Evolutionary conservation across 2,329 filamentous ascomycete species (phyloP), one percentile per base, ranked within the genome.

Genomic region (Cladosporium velox): DNA sequence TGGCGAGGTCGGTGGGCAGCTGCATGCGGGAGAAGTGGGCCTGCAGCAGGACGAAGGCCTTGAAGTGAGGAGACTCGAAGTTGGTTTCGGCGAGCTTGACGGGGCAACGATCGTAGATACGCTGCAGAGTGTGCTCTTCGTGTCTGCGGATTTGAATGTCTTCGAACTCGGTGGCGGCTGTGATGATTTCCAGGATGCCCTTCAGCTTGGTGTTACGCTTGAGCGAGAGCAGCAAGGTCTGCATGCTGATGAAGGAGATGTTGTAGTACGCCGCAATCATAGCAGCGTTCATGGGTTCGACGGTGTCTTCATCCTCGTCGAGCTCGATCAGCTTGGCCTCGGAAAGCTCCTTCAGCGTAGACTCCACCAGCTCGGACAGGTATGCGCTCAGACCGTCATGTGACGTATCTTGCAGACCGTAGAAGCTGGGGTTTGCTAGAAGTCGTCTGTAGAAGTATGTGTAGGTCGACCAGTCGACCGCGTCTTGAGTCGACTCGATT

Each of bases 231-330:
- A 99, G 84, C 84, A 99, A 94, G 0, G 95, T 99, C 81, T 99
- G 94, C 93, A 99, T 99, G 2, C 95, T 99, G 78, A 97, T 91
- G 81, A 97, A 98, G 6, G 94, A 97, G 75, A 99, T 97, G 79
- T 97, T 98, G 85, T 99, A 99, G 84, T 99, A 98, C 1, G 95
- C 93, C 11, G 92, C 93, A 75, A 99, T 98, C 91, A 97, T 97
- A 71, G 95, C 95, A 2, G 94, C 91, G 78, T 99, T 98, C 73
- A 97, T 87, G 15, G 95, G 93, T 21, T 91, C 87, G 54, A 98
- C 90, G 0, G 89, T 89, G 73, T 96, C 94, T 75, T 98, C 82
- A 4, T 84, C 94, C 59, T 96, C 93, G 70, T 98, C 94, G 59
- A 97, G 87, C 72, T 98, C 93, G 71, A 99, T 93, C 70, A 99